A percentile compares a stretch with the other conserved stretches of the same genome.
These are phyloP conservation scores for Pogostemon cablin DNA, from an alignment of 257 asterid genomes.

Conservation along the genomic window DNA sequence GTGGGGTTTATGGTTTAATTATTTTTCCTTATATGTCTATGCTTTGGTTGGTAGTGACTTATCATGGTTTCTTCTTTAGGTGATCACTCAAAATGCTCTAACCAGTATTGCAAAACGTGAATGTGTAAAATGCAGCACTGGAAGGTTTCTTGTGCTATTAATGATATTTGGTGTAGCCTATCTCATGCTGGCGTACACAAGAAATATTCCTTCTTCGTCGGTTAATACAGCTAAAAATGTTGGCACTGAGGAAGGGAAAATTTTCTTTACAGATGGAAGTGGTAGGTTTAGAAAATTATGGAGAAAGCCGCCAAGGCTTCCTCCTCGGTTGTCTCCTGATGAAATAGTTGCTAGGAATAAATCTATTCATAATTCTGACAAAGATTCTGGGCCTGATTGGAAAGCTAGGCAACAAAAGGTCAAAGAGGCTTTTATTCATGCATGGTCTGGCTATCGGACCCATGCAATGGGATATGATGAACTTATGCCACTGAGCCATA, in stretches of 20 bases:
- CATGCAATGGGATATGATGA: conserved; percentile 93
- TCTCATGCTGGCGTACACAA: conserved; percentile 59
- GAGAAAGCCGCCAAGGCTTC: conserved; percentile 88
- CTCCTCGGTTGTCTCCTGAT: conserved; percentile 88
- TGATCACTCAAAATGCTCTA: conserved; percentile 56
- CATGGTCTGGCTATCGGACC: conserved; percentile 85
- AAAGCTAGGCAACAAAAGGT: conserved; percentile 67
- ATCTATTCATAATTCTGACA: conserved; percentile 37
- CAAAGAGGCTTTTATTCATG: conserved; percentile 87
- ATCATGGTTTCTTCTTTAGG: conserved; percentile 53
- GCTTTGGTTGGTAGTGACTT: conserved; percentile 21
- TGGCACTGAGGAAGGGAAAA: conserved; percentile 53
- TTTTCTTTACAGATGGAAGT: conserved; percentile 46
- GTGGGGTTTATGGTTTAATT: neutral
- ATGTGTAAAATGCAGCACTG: conserved; percentile 70
- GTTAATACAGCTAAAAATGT: conserved; percentile 40
- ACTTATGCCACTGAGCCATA: conserved; percentile 87
- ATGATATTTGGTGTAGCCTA: conserved; percentile 73
- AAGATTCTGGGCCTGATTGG: conserved; percentile 59
- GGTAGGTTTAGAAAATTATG: conserved; percentile 61
- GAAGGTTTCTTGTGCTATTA: conserved; percentile 73
- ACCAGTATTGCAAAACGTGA: conserved; percentile 53
- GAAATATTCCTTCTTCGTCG: conserved; percentile 41
- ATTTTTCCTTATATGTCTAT: neutral
- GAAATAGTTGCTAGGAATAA: conserved; percentile 59